Base-by-base conservation (phyloP, 2,329 filamentous ascomycete species). In the Ophiostoma triangulosporum region DNA sequence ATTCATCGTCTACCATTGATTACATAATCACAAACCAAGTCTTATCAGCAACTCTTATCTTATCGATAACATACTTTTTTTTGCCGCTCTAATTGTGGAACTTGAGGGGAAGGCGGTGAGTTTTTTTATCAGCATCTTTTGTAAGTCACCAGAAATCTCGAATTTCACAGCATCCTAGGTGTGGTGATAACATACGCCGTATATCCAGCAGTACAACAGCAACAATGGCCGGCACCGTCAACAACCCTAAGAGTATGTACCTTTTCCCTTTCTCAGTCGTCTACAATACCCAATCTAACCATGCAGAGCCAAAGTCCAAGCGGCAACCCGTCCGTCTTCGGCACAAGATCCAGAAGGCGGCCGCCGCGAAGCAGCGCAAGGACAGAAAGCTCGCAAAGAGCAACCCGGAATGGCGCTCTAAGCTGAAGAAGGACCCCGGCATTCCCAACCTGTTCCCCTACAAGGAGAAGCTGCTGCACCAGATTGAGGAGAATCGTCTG, bases 401-500 rank as follows among this genome's bases (percentile, higher is more conserved):
- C 80, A 95, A 96, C 68, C 91, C 93, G 32, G 82, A 95, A 87
- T 97, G 93, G 89, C 82, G 86, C 62, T 90, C 88, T 56, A 87
- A 89, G 68, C 68, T 95, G 61, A 97, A 96, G 80, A 98, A 97
- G 73, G 93, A 98, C 64, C 93, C 91, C 24, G 93, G 93, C 49
- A 96, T 98, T 58, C 93, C 93, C 38, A 98, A 97, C 65, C 72
- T 96, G 33, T 98, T 96, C 72, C 93, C 93, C 1, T 96, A 93
- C 76, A 98, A 98, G 73, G 90, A 96, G 68, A 90, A 86, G 74
- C 79, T 98, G 27, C 78, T 98, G 32, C 82, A 90, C 55, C 89
- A 98, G 69, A 94, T 98, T 62, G 93, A 98, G 71, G 88, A 95
- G 70, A 84, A 81, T 62, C 85, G 85, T 65, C 73, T 84, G 60